Conservation (phyloP, 805 yeast species). For the Myxozyma neglecta region DNA sequence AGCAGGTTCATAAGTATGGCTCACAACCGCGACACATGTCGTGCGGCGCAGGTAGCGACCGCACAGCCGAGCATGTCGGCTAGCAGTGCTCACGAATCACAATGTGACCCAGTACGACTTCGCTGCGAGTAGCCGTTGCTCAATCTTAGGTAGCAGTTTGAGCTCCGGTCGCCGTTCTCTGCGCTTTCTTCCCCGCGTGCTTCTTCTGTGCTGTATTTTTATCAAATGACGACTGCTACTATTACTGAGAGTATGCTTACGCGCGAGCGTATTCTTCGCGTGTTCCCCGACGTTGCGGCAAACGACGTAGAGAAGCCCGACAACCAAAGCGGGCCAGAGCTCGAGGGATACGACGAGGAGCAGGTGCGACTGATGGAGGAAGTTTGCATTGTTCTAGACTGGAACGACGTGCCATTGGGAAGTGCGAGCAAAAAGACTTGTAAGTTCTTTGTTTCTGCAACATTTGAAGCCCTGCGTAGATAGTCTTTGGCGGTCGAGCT, state of each 20-base stretch:
- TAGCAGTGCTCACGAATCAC: too few relatives aligned
- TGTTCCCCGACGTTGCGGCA: slow-evolving; percentile 71
- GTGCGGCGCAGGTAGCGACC: not conserved
- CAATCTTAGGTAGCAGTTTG: not conserved
- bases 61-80: too few relatives aligned
- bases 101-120: too few relatives aligned
- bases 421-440: slow-evolving; percentile 92
- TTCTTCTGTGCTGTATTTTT: not conserved
- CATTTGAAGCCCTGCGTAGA: not conserved
- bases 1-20: too few relatives aligned
- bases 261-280: slow-evolving; percentile 51
- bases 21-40: not conserved
- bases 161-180: not conserved
- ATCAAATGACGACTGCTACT: slow-evolving; percentile 8
- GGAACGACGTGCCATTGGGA: slow-evolving; percentile 83
- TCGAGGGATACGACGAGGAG: slow-evolving; percentile 87
- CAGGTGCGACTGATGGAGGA: slow-evolving; percentile 96
- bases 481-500: too few relatives aligned
- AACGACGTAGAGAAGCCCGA: slow-evolving; percentile 9
- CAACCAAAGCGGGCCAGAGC: slow-evolving; percentile 45
- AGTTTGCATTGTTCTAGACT: slow-evolving; percentile 88
- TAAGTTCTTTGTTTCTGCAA: slow-evolving; percentile 7
- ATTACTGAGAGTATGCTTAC: slow-evolving; percentile 39
- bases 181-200: not conserved
- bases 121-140: too few relatives aligned